phyloP scores from a whole-genome alignment of 2,329 filamentous ascomycete species.

The Aspergillus luchuensis region DNA sequence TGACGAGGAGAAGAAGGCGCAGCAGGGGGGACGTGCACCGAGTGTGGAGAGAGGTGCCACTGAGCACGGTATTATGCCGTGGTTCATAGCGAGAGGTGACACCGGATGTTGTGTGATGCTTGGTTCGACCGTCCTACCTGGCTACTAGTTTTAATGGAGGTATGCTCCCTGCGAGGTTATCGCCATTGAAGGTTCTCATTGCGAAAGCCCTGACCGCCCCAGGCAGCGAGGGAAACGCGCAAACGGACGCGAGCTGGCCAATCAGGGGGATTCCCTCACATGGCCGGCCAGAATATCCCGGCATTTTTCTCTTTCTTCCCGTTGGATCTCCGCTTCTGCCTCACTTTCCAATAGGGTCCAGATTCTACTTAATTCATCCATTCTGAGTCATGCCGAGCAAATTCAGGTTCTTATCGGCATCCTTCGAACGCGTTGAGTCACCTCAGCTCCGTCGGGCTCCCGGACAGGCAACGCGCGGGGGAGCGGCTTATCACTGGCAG shows the following conservation, averaged over 20 bases:
- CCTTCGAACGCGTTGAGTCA: neutral
- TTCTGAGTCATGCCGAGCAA: neutral
- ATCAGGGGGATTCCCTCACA: neutral
- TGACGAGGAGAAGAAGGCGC: too few relatives aligned
- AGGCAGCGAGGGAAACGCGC: neutral
- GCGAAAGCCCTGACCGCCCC: neutral
- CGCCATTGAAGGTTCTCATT: neutral
- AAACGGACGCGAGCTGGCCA: neutral
- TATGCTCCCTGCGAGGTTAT: neutral
- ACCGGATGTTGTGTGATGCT: too few relatives aligned
- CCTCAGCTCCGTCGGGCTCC: neutral
- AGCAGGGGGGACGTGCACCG: too few relatives aligned
- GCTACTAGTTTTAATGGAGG: too few relatives aligned
- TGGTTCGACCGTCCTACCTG: too few relatives aligned
- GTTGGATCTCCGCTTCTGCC: too few relatives aligned
- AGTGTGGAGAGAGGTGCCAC: too few relatives aligned
- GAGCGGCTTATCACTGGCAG: neutral
- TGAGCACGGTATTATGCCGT: too few relatives aligned
- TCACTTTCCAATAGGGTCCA: too few relatives aligned
- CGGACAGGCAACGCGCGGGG: neutral
- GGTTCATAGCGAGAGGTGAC: too few relatives aligned
- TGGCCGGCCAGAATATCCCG: neutral
- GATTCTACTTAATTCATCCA: neutral
- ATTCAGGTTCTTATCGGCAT: neutral
- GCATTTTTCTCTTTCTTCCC: too few relatives aligned